Base-by-base conservation (phyloP, 1,139 yeast species). In the Lodderomyces jiufengensis region DNA sequence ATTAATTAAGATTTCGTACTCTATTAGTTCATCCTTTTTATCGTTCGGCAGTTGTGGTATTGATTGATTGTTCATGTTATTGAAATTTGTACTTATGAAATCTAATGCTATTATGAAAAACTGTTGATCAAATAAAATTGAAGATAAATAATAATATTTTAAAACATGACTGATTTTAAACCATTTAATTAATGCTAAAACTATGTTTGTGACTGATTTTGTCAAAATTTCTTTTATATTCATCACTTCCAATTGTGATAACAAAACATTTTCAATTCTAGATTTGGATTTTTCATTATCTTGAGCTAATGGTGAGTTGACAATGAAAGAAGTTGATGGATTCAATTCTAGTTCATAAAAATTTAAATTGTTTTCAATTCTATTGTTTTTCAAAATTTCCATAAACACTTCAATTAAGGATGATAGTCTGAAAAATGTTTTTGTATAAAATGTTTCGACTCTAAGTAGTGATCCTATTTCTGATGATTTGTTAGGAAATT, bases 121-220 rank as follows among this genome's bases (percentile, higher is more conserved):
- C 38, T 79, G 77, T 8, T 82, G 75, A 55, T 94, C 98, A 56
- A 84, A 84, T 26, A 92, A 54, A 18, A 92, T 54, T 0, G 87
- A 75, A 2, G 83, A 61, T 10, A 92, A 61, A 51, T 82, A 85
- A 54, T 88, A 95, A 52, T 73, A 80, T 55, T 90, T 90, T 46
- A 88, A 58, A 2, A 87, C 64, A 56, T 92, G 95, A 35, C 79
- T 82, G 9, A 73, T 59, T 50, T 84, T 84, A 54, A 87, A 82
- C 97, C 97, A 92, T 48, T 72, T 73, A 24, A 82, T 55, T 21
- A 92, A 54, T 13, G 76, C 48, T 5, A 64, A 49, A 1, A 87
- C 40, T 1, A 79, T 71, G 2, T 76, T 73, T 1, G 83, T 66
- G 3, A 83, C 70, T 2, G 84, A 77, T 47, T 83, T 84, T 37